Conservation (phyloP, 148 eudicot genomes). For the Camellia granthamiana region DNA sequence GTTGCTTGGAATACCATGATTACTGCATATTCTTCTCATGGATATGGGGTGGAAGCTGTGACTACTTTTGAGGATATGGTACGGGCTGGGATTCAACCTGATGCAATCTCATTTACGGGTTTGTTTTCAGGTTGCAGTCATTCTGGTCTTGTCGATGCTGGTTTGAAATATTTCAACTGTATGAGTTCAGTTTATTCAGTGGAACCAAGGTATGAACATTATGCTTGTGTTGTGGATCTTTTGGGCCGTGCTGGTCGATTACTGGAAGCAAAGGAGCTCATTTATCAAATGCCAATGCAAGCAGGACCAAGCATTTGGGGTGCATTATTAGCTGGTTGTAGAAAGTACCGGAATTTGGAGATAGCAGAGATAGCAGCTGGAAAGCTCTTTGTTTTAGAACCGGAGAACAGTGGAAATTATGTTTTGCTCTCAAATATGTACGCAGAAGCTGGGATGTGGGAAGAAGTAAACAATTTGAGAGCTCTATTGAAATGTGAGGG, state of each 20-base stretch:
- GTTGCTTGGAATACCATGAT: constrained; percentile 58
- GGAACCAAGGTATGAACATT: constrained; percentile 43
- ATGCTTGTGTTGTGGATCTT: constrained; percentile 54
- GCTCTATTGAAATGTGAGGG: constrained; percentile 25
- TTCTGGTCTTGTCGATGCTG: constrained; percentile 48
- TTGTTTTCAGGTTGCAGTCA: constrained; percentile 53
- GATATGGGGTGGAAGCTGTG: constrained; percentile 41
- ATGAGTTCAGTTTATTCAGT: constrained; percentile 31
- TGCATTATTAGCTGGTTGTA: constrained; percentile 40
- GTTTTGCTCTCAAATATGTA: constrained; percentile 55
- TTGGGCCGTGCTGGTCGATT: constrained; percentile 45
- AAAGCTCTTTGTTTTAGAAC: constrained; percentile 43
- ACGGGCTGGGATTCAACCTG: constrained; percentile 43
- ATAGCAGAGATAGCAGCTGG: constrained; percentile 46
- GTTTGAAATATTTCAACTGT: constrained; percentile 33
- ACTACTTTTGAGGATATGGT: constrained; percentile 44
- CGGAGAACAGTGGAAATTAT: constrained; percentile 48
- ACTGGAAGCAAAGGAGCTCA: constrained; percentile 40
- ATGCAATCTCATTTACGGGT: constrained; percentile 48
- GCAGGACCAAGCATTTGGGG: constrained; percentile 57
- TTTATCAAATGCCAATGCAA: constrained; percentile 43
- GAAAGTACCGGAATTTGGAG: constrained; percentile 40
- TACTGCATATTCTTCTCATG: constrained; percentile 50
- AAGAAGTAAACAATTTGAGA: constrained; percentile 37
- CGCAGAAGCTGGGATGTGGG: constrained; percentile 54